Conservation (phyloP, 1,139 yeast species). For the Yamadazyma aaseri region DNA sequence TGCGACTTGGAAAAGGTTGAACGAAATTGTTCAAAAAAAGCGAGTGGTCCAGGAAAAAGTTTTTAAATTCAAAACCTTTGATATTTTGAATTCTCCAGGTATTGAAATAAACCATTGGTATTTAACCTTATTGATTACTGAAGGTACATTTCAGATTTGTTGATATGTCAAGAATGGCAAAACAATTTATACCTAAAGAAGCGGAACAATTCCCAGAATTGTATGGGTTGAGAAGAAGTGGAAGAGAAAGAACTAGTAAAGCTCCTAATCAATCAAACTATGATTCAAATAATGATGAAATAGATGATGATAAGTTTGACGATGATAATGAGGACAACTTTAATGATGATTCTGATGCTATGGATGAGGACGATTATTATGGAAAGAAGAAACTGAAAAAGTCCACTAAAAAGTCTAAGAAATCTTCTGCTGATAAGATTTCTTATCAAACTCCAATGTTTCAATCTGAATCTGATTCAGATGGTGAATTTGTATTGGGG, state of each 20-base stretch:
- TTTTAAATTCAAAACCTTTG: background rate
- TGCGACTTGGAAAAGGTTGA: constrained; percentile 1
- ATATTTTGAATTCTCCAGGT: background rate
- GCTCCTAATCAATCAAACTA: constrained; percentile 21
- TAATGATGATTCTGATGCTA: constrained; percentile 26
- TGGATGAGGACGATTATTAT: constrained; percentile 27
- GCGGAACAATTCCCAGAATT: constrained; percentile 74
- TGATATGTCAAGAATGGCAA: constrained; percentile 9
- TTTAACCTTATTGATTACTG: background rate
- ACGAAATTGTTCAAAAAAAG: constrained; percentile 1
- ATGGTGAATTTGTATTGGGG: constrained; percentile 17
- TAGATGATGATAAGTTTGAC: constrained; percentile 14
- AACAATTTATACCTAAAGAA: constrained; percentile 30
- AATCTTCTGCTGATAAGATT: constrained; percentile 3
- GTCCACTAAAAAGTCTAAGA: constrained; percentile 9
- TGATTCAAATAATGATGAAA: constrained; percentile 31
- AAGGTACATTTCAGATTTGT: background rate
- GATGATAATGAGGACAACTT: constrained; percentile 17
- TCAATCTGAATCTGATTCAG: constrained; percentile 25
- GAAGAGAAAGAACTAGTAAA: constrained; percentile 58
- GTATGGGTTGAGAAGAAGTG: constrained; percentile 87
- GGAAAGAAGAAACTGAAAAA: constrained; percentile 15
- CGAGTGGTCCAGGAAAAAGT: constrained; percentile 2
- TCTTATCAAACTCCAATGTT: constrained; percentile 15
- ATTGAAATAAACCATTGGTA: background rate